phyloP scores from a whole-genome alignment of 1,284 basidiomycete species.

The Leccinum subrobustum region DNA sequence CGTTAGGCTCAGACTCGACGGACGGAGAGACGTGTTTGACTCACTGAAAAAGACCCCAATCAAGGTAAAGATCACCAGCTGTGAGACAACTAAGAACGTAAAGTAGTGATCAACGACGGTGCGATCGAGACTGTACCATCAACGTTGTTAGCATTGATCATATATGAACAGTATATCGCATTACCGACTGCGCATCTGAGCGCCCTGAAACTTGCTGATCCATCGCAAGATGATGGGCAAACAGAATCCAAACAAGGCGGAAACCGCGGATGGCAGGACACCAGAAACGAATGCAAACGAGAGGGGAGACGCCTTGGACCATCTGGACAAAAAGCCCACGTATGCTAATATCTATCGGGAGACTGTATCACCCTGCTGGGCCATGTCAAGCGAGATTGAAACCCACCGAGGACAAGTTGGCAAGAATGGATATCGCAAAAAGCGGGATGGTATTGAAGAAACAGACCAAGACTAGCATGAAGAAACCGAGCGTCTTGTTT shows the following conservation, averaged over 20 bases:
- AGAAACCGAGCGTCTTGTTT: constrained; percentile 72
- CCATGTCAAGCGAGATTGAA: neutral
- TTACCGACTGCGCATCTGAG: constrained; percentile 55
- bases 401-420: constrained; percentile 73
- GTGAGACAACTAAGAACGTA: constrained; percentile 87
- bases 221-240: constrained; percentile 86
- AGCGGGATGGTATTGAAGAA: constrained; percentile 93
- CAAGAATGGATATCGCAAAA: constrained; percentile 76
- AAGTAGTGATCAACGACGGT: constrained; percentile 90
- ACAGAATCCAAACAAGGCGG: constrained; percentile 87
- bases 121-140: constrained; percentile 71
- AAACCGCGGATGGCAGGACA: constrained; percentile 84
- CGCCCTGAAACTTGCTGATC: constrained; percentile 81
- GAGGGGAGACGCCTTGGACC: constrained; percentile 58
- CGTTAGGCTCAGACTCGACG: neutral
- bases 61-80: constrained; percentile 89
- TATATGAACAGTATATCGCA: neutral
- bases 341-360: constrained; percentile 55
- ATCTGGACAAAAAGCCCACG: constrained; percentile 68
- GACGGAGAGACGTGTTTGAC: constrained; percentile 29
- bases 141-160: constrained; percentile 1
- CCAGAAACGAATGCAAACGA: constrained; percentile 81
- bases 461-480: constrained; percentile 74
- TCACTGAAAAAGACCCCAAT: constrained; percentile 85
- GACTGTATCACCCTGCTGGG: constrained; percentile 6